Evolutionary conservation across 805 yeast genomes (phyloP).

Genomic region (Lipomyces oligophaga): DNA sequence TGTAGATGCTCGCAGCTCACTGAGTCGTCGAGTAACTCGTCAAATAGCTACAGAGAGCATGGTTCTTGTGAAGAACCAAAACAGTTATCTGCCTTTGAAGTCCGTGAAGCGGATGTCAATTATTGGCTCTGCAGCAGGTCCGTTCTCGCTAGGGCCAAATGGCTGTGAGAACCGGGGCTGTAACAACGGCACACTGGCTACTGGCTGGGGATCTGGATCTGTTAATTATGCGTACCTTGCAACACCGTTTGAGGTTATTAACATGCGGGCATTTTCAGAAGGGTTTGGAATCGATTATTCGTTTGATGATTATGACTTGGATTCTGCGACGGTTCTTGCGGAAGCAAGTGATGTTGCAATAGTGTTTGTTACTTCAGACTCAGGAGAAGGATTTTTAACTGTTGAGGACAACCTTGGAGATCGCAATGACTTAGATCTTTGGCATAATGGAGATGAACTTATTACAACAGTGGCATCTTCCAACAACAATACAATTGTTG

Average conservation of each 20-base stretch:
- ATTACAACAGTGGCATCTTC: conserved; percentile 48
- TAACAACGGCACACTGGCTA: conserved; percentile 48
- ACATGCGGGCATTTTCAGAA: conserved; percentile 44
- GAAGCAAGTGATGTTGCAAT: conserved; percentile 51
- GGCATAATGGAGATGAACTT: conserved; percentile 57
- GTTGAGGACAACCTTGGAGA: conserved; percentile 61
- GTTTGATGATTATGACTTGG: conserved; percentile 47
- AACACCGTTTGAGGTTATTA: conserved; percentile 57
- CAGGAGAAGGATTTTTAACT: conserved; percentile 58
- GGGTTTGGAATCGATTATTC: conserved; percentile 47
- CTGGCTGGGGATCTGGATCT: conserved; percentile 66
- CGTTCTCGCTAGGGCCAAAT: conserved; percentile 50
- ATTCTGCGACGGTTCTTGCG: conserved; percentile 45
- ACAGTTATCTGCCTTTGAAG: conserved; percentile 50
- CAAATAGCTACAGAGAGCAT: conserved; percentile 57
- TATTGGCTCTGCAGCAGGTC: conserved; percentile 54
- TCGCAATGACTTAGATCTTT: conserved; percentile 49
- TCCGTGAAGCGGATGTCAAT: conserved; percentile 40
- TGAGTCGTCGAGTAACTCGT: conserved; percentile 43
- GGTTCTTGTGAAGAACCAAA: conserved; percentile 52
- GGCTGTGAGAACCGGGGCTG: conserved; percentile 50
- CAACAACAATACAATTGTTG: conserved; percentile 55
- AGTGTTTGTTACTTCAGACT: conserved; percentile 51
- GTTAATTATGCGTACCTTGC: conserved; percentile 53
- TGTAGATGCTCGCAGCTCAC: conserved; percentile 49